Conservation (phyloP, 352 stramenopile species). For the Phytophthora sansomeana region DNA sequence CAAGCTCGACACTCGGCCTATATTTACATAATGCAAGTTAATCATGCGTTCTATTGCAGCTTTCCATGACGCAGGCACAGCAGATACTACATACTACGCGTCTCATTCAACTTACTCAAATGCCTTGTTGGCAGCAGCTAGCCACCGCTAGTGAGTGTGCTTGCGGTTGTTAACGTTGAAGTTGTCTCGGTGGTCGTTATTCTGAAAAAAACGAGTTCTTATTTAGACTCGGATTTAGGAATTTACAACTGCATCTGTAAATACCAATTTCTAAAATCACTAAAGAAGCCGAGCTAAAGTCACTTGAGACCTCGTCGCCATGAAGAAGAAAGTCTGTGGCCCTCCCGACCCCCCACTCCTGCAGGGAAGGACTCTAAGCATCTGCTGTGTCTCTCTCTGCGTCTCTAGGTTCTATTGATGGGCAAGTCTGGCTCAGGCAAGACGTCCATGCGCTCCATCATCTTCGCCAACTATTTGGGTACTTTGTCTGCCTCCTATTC, state of each 20-base stretch:
- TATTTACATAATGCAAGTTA: constrained; percentile 6
- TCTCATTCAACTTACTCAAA: not conserved
- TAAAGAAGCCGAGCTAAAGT: not conserved
- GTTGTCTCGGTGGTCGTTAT: not conserved
- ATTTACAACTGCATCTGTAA: too few relatives aligned
- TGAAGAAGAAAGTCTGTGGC: constrained; percentile 69
- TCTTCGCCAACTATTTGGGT: constrained; percentile 99
- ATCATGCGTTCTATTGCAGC: too few relatives aligned
- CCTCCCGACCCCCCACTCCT: not conserved
- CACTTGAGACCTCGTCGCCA: constrained; percentile 29
- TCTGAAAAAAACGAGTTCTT: not conserved
- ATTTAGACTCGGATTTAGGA: too few relatives aligned
- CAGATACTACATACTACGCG: too few relatives aligned
- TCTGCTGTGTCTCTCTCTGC: not conserved
- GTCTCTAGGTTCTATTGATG: constrained; percentile 95
- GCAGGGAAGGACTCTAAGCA: not conserved
- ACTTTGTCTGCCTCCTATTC: not conserved
- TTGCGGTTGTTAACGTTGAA: not conserved
- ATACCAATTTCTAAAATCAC: too few relatives aligned
- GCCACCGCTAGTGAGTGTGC: not conserved
- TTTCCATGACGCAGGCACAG: too few relatives aligned
- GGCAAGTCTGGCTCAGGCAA: constrained; percentile 97
- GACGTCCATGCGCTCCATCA: constrained; percentile 99
- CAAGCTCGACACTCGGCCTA: not conserved
- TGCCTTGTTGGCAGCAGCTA: too few relatives aligned